Percentiles rank a stretch among this genome's conserved stretches.
These are phyloP conservation scores for Anethum foeniculum DNA, from an alignment of 140 eudicot genomes.

Conservation along the genomic window DNA sequence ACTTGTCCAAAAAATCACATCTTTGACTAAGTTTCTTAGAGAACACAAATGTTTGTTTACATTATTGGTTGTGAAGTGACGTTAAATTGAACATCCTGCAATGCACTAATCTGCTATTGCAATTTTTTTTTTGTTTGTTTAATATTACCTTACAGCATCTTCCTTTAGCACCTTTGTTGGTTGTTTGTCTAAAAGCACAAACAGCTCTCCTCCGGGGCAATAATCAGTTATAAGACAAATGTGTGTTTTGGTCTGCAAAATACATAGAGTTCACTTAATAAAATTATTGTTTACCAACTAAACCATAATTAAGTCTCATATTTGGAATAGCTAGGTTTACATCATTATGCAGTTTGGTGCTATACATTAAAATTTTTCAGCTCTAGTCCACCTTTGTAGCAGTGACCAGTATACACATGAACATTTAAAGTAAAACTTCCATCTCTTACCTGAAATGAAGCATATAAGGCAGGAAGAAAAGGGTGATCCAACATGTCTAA, in stretches of 20 bases:
- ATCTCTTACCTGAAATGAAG: constrained; percentile 87
- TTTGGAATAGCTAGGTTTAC: not conserved
- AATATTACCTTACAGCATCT: constrained; percentile 76
- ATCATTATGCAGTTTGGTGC: not conserved
- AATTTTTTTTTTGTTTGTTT: not conserved
- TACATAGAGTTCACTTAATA: not conserved
- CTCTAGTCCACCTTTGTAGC: not conserved
- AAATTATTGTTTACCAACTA: not conserved
- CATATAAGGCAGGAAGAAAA: constrained; percentile 94
- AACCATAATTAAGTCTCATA: not conserved
- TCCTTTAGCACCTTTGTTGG: constrained; percentile 83
- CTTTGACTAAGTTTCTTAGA: not conserved
- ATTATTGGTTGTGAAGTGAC: not conserved
- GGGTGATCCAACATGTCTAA: constrained; percentile 93
- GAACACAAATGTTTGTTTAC: not conserved
- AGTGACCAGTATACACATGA: not conserved
- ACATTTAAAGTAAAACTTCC: not conserved
- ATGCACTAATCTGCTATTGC: not conserved
- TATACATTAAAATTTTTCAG: not conserved
- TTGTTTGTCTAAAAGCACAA: constrained; percentile 76
- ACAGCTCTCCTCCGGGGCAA: constrained; percentile 96
- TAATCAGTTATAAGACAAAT: constrained; percentile 92
- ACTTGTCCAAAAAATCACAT: not conserved
- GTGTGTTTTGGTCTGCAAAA: constrained; percentile 70
- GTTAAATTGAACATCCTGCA: not conserved